Base-by-base conservation (phyloP, 305 asterid genomes). In the Fraxinus xanthoxyloides region DNA sequence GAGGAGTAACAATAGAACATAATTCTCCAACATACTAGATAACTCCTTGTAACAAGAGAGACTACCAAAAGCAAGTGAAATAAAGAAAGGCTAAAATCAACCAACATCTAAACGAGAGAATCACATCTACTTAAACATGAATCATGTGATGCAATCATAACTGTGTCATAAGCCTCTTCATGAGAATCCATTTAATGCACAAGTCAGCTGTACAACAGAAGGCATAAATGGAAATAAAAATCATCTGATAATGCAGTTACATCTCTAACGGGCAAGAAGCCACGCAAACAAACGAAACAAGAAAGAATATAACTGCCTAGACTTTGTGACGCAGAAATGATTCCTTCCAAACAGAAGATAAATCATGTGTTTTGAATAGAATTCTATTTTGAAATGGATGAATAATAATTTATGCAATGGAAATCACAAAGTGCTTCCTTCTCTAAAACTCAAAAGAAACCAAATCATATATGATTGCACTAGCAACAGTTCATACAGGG, bases 1-100 rank as follows among this genome's bases (percentile, higher is more conserved):
- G 73, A 79, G 59, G 67, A 83, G 82, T 79, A 80, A 73, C 40
- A 70, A 76, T 59, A 77, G 82, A 77, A 43, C 17, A 79, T 76
- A 5, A 26, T 32, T 51, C 59, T 17, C 75, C 67, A 76, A 75
- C 31, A 67, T 32, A 75, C 63, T 34, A 70, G 75, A 76, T 23
- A 81, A 36, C 84, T 51, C 23, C 67, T 76, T 54, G 31, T 26
- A 72, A 56, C 48, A 46, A 30, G 76, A 36, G 75, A 10, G 61
- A 19, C 74, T 51, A 82, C 10, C 80, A 79, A 75, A 81, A 31
- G 51, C 63, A 76, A 72, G 46, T 17, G 56, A 81, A 72, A 43
- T 72, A 31, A 30, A 32, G 76, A 32, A 72, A 78, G 61, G 77
- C 84, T 69, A 13, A 63, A 48, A 23, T 12, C 36, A 15, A 75